These are phyloP conservation scores for Xylariales sp. DNA, from an alignment of 2,329 filamentous ascomycete species.

Conservation along the genomic window DNA sequence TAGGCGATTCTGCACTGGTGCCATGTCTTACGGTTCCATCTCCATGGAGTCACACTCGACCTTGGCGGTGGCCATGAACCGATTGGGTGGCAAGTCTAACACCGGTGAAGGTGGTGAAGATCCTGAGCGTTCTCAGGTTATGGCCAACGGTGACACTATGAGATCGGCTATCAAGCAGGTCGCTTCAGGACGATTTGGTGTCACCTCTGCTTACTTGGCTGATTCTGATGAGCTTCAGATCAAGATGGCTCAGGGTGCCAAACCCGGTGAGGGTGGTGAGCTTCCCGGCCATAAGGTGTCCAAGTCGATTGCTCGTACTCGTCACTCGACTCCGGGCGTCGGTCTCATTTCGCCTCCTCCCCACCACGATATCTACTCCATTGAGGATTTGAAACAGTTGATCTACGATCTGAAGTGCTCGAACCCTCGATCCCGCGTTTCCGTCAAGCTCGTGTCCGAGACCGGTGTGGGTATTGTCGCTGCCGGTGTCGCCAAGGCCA, in stretches of 20 bases:
- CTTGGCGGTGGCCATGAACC: conserved; percentile 93
- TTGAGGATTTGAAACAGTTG: conserved; percentile 94
- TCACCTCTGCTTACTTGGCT: conserved; percentile 89
- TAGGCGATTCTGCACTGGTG: conserved; percentile 90
- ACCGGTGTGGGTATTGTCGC: conserved; percentile 97
- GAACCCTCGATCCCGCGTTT: conserved; percentile 85
- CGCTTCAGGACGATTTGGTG: conserved; percentile 91
- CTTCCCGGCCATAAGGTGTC: conserved; percentile 96
- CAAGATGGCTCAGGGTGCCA: conserved; percentile 98
- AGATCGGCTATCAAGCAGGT: conserved; percentile 97
- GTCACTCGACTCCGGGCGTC: conserved; percentile 93
- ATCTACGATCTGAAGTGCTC: conserved; percentile 98
- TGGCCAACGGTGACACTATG: conserved; percentile 95
- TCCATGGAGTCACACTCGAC: conserved; percentile 98
- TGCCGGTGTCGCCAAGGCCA: conserved; percentile 95
- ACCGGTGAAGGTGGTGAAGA: conserved; percentile 97
- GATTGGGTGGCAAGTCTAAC: conserved; percentile 94
- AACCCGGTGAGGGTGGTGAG: conserved; percentile 96
- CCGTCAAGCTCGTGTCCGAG: conserved; percentile 96
- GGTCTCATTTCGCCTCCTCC: conserved; percentile 94
- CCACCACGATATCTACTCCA: conserved; percentile 98
- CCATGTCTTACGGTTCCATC: conserved; percentile 98
- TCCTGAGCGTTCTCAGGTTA: conserved; percentile 77
- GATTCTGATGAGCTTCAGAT: conserved; percentile 97
- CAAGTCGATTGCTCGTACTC: conserved; percentile 86